These are phyloP conservation scores for Tulasnella sp. DNA, from an alignment of 768 basidiomycete genomes.

Conservation along the genomic window DNA sequence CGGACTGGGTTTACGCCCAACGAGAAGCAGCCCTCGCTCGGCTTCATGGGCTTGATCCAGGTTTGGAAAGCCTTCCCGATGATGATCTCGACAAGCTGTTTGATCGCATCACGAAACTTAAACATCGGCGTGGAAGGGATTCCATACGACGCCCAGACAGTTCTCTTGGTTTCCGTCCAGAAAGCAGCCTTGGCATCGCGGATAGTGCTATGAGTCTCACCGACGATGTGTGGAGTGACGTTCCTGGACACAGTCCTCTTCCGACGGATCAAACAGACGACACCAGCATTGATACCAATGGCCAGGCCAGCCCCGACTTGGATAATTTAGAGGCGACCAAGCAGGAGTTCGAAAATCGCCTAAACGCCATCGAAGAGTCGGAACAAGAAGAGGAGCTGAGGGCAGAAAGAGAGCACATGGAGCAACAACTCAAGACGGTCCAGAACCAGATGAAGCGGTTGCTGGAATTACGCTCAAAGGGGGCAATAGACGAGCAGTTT, in stretches of 20 bases:
- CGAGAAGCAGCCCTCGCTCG: conserved; percentile 88
- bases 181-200: conserved; percentile 49
- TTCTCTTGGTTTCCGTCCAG: conserved; percentile 74
- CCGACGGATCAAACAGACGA: conserved; percentile 82
- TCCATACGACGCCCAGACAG: conserved; percentile 41
- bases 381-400: conserved; percentile 80
- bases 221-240: conserved; percentile 85
- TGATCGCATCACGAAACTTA: conserved; percentile 90
- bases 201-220: conserved; percentile 67
- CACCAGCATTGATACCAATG: conserved; percentile 71
- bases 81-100: conserved; percentile 91
- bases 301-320: conserved; percentile 62
- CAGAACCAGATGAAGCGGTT: conserved; percentile 78
- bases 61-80: conserved; percentile 88
- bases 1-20: conserved; percentile 97
- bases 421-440: conserved; percentile 77
- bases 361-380: conserved; percentile 49
- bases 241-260: conserved; percentile 67
- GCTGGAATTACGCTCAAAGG: conserved; percentile 68
- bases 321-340: conserved; percentile 56
- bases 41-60: conserved; percentile 75
- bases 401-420: conserved; percentile 90
- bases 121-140: conserved; percentile 66
- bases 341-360: conserved; percentile 55
- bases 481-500: conserved; percentile 59